Conservation (phyloP, 805 yeast species). For the Zygosaccharomyces kombuchaensis region DNA sequence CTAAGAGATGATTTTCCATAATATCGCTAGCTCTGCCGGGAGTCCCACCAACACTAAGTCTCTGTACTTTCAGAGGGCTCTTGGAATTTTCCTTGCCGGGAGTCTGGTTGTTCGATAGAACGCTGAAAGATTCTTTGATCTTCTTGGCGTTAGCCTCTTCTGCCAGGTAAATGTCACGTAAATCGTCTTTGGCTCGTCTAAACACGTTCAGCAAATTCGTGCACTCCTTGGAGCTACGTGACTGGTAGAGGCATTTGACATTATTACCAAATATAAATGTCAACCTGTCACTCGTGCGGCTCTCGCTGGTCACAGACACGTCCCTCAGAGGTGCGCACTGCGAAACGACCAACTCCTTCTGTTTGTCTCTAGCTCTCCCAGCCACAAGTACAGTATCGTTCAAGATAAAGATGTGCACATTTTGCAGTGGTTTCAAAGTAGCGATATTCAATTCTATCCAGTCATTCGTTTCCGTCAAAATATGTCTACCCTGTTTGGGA, state of each 20-base stretch:
- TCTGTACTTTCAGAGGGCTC: conserved; percentile 37
- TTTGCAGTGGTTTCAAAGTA: conserved; percentile 73
- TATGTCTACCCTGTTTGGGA: conserved; percentile 73
- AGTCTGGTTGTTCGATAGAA: conserved; percentile 36
- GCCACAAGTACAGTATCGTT: conserved; percentile 79
- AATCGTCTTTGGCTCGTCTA: conserved; percentile 57
- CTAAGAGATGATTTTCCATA: conserved; percentile 40
- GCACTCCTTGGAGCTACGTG: conserved; percentile 25
- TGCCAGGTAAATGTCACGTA: conserved; percentile 50
- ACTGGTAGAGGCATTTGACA: conserved; percentile 22
- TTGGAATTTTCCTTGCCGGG: conserved; percentile 30
- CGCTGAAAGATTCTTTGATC: conserved; percentile 42
- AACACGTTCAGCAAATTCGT: conserved; percentile 48
- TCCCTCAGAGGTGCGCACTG: conserved; percentile 76
- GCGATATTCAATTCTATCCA: conserved; percentile 87
- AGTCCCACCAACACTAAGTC: conserved; percentile 24
- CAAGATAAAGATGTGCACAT: conserved; percentile 69
- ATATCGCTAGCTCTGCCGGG: conserved; percentile 18
- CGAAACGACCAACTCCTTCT: conserved; percentile 55
- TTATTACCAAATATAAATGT: conserved; percentile 19
- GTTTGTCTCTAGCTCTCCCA: conserved; percentile 41
- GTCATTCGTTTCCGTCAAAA: conserved; percentile 70
- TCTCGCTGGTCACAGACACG: conserved; percentile 41
- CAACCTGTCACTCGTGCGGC: conserved; percentile 17
- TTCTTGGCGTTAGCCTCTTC: conserved; percentile 44